Percentiles rank a stretch among this genome's conserved stretches.
phyloP scores from a whole-genome alignment of 2,329 filamentous ascomycete species.

The Ophiostoma ips region DNA sequence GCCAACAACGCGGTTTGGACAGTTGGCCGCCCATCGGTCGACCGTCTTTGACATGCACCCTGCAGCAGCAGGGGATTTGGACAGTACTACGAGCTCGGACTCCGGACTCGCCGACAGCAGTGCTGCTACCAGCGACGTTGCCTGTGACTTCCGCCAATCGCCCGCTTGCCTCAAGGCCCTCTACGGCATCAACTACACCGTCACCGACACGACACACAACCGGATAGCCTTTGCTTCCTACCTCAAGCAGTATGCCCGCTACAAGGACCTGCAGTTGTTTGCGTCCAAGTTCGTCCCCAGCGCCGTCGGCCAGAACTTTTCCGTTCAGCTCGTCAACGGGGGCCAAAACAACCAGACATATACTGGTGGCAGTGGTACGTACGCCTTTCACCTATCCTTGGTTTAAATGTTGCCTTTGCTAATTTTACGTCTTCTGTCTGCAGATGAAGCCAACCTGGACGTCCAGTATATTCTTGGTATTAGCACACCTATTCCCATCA shows the following conservation, averaged over 20 bases:
- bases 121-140: constrained; percentile 4
- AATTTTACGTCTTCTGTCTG: constrained; percentile 9
- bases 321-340: constrained; percentile 39
- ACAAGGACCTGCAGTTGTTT: constrained; percentile 37
- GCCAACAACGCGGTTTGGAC: constrained; percentile 49
- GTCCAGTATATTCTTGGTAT: constrained; percentile 45
- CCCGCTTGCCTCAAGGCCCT: constrained; percentile 34
- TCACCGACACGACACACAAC: constrained; percentile 16
- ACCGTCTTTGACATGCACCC: constrained; percentile 24
- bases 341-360: constrained; percentile 36
- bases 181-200: constrained; percentile 32
- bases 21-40: constrained; percentile 28
- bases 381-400: too few relatives aligned
- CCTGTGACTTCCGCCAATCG: constrained; percentile 28
- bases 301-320: constrained; percentile 37
- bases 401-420: too few relatives aligned
- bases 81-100: constrained; percentile 13
- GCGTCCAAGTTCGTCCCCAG: constrained; percentile 35
- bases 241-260: constrained; percentile 34
- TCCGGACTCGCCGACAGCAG: constrained; percentile 10
- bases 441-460: constrained; percentile 48
- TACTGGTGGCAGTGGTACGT: not conserved
- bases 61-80: too few relatives aligned
- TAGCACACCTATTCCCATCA: constrained; percentile 38
- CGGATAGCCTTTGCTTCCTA: constrained; percentile 28